Base-by-base conservation (phyloP, 2,329 filamentous ascomycete species). In the Colletotrichum euphorbiae region DNA sequence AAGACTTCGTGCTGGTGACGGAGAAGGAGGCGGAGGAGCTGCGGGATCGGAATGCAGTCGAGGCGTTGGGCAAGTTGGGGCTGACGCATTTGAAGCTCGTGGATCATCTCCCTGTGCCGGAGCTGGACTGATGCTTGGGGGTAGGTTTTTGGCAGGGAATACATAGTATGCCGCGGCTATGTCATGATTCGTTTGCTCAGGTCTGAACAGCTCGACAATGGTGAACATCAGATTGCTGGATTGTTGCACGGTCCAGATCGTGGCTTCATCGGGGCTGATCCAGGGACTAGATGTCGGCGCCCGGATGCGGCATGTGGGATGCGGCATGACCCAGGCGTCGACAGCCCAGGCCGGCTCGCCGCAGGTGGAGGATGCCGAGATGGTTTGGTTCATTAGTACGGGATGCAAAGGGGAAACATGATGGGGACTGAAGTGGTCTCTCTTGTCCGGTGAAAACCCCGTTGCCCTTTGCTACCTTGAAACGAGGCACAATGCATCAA, bases 1-100 rank as follows among this genome's bases (percentile, higher is more conserved):
- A 93, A 72, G 90, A 95, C 72, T 97, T 97, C 77, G 90, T 96
- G 40, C 82, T 97, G 8, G 90, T 93, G 1, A 89, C 88, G 0
- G 85, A 93, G 69, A 81, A 89, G 69, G 91, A 96, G 78, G 90
- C 91, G 33, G 84, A 82, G 70, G 80, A 85, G 69, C 76, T 96
- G 77, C 85, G 91, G 61, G 89, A 92, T 73, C 80, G 87, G 75
- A 81, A 84, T 36, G 91, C 92, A 1, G 82, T 85, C 72, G 84
- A 90, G 72, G 92, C 91, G 0, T 81, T 95, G 79, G 81, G 87
- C 75, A 85, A 86, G 72, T 76, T 93, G 69, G 92, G 92, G 0
- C 80, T 86, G 71, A 89, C 85, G 73, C 69, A 70, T 33, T 87
- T 94, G 79, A 92, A 90, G 82, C 83, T 96, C 67, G 86, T 93